phyloP scores from a whole-genome alignment of 495 filamentous ascomycete genomes.

The Podospora appendiculata region DNA sequence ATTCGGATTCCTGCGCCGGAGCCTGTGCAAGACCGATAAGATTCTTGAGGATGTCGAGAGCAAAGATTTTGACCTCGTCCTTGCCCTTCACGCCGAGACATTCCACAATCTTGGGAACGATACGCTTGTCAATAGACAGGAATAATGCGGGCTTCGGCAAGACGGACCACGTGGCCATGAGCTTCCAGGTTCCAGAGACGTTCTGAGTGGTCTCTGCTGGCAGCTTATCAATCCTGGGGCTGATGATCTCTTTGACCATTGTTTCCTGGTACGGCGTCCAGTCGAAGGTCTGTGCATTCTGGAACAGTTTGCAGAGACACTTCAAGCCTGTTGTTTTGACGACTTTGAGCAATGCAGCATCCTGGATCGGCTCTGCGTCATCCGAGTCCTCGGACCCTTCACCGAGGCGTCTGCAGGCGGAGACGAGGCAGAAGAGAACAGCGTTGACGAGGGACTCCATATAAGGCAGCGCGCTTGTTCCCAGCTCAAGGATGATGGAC shows the following conservation, averaged over 20 bases:
- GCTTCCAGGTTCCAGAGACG: conserved; percentile 69
- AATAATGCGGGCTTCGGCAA: conserved; percentile 58
- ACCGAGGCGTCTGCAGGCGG: conserved; percentile 54
- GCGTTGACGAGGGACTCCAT: conserved; percentile 59
- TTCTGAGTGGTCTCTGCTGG: conserved; percentile 82
- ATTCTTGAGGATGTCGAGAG: conserved; percentile 63
- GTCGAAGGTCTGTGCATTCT: conserved; percentile 53
- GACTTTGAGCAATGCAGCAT: conserved; percentile 55
- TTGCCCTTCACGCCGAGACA: conserved; percentile 69
- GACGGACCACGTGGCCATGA: conserved; percentile 74
- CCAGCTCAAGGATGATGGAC: conserved; percentile 76
- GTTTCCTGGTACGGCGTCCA: conserved; percentile 63
- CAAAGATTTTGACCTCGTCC: conserved; percentile 80
- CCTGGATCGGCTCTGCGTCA: conserved; percentile 40
- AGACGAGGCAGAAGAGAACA: conserved; percentile 68
- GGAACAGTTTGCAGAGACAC: conserved; percentile 70
- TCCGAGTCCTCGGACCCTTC: conserved; percentile 32
- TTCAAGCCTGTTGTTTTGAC: conserved; percentile 69
- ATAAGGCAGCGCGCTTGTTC: conserved; percentile 56
- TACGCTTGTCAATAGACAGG: conserved; percentile 53
- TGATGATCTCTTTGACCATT: conserved; percentile 67
- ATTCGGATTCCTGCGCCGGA: conserved; percentile 42
- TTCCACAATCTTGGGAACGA: conserved; percentile 63
- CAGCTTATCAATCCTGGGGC: conserved; percentile 69
- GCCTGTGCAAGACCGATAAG: conserved; percentile 51